A percentile compares a stretch with the other conserved stretches of the same genome.
These are phyloP conservation scores for Arachis stenosperma DNA, from an alignment of 306 rosid genomes.

Conservation along the genomic window DNA sequence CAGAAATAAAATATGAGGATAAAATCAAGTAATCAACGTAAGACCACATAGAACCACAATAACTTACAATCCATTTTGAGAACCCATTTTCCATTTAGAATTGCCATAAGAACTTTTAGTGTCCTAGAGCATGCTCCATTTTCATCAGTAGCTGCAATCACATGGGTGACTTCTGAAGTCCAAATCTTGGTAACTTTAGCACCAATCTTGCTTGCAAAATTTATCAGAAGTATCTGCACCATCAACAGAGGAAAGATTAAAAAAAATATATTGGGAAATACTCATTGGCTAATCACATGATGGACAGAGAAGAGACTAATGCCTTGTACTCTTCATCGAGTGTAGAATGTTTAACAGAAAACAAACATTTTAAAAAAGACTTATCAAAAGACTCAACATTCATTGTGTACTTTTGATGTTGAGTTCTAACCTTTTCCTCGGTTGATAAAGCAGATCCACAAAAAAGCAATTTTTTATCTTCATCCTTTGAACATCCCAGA, in stretches of 20 bases:
- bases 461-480: slow-evolving; percentile 49
- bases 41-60: not conserved
- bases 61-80: slow-evolving; percentile 82
- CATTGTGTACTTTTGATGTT: not conserved
- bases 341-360: not conserved
- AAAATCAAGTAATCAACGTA: not conserved
- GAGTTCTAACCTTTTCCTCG: slow-evolving; percentile 69
- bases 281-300: slow-evolving; percentile 14
- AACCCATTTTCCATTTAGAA: slow-evolving; percentile 83
- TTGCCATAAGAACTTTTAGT: slow-evolving; percentile 78
- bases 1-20: slow-evolving; percentile 15
- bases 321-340: not conserved
- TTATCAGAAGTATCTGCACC: slow-evolving; percentile 61
- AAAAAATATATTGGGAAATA: slow-evolving; percentile 1
- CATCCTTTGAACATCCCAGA: slow-evolving; percentile 43
- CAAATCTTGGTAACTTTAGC: slow-evolving; percentile 73
- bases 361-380: not conserved
- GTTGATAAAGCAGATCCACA: slow-evolving; percentile 88
- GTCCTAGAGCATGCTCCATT: slow-evolving; percentile 89
- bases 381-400: slow-evolving; percentile 15
- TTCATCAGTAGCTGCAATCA: slow-evolving; percentile 78
- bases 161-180: slow-evolving; percentile 80
- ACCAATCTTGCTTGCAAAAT: slow-evolving; percentile 62
- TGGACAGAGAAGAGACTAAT: not conserved
- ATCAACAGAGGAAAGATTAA: slow-evolving; percentile 10